Base-by-base conservation (phyloP, 768 basidiomycete genomes). In the Russula foetens region DNA sequence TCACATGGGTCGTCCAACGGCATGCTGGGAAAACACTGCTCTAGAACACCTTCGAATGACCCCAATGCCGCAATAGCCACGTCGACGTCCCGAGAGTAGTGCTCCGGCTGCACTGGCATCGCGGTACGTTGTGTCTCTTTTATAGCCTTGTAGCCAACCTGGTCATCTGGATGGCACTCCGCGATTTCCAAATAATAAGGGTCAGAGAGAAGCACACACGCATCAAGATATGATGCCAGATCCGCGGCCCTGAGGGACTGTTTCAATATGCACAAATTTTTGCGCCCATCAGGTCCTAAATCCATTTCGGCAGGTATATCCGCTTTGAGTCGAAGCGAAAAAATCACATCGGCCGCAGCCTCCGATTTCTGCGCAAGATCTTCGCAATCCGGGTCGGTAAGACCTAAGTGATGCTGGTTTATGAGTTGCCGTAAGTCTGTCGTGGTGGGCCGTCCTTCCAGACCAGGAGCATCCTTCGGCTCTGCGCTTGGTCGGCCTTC, bases 101-200 rank as follows among this genome's bases (percentile, higher is more conserved):
- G 51, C 50, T 63, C 64, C 17, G 64, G 28, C 21, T 38, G 53
- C 28, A 63, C 53, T 21, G 57, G 62, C 29, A 65, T 45, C n/a
- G n/a, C 33, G 14, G 38, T 28, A 31, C 53, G 63, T 21, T 57
- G 50, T 15, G 46, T 44, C 24, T 19, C 17, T 21, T 39, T 28
- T 26, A 69, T 39, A 23, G 41, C 52, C 23, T 53, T 58, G 67
- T 81, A 76, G 6, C 84, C 86, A 39, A 79, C 64, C 68, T 85
- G 85, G 65, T 85, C 85, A 68, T 86, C 83, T 23, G 70, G 71
- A 23, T 63, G 62, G 26, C 28, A n/a, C 29, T 49, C 53, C 29
- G 64, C 44, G 46, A 59, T 26, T 23, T 63, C 64, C 23, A 50
- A 21, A 9, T 19, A 45, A 39, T 53, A 55, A 8, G 51, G 53